Evolutionary conservation across 257 asterid genomes (phyloP).

Genomic region (Anisodus acutangulus): DNA sequence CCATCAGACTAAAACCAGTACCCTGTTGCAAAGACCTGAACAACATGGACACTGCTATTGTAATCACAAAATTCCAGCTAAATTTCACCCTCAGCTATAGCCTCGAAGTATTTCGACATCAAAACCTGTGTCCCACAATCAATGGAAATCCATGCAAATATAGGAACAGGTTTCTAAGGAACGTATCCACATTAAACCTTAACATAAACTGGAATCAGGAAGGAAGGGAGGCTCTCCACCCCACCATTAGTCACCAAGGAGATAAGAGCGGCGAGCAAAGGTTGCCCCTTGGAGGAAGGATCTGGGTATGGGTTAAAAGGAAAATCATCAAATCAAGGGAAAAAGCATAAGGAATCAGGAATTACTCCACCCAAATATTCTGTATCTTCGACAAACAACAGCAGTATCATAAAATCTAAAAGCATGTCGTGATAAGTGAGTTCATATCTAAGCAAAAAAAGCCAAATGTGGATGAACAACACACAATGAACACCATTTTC

Average conservation of each 20-base stretch:
- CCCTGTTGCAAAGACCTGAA: not conserved
- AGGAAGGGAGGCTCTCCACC: not conserved
- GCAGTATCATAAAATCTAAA: not conserved
- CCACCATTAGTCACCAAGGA: not conserved
- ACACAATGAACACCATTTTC: not conserved
- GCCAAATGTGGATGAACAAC: not conserved
- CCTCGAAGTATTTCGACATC: not conserved
- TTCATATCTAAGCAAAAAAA: not conserved
- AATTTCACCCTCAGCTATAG: not conserved
- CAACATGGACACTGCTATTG: not conserved
- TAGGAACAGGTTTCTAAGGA: not conserved
- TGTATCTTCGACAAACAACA: not conserved
- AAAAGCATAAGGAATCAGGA: not conserved
- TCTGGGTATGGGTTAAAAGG: not conserved
- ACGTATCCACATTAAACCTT: not conserved
- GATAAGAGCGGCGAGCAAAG: not conserved
- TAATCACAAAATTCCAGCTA: not conserved
- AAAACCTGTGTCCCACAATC: not conserved
- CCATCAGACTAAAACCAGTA: not conserved
- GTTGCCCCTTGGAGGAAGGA: not conserved
- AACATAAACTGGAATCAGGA: not conserved
- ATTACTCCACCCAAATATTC: not conserved
- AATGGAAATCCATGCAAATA: not conserved
- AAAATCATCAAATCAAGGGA: not conserved
- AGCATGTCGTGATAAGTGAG: not conserved